Base-by-base conservation (phyloP, 2,329 filamentous ascomycete genomes). In the Ophiostoma himal-ulmi region DNA sequence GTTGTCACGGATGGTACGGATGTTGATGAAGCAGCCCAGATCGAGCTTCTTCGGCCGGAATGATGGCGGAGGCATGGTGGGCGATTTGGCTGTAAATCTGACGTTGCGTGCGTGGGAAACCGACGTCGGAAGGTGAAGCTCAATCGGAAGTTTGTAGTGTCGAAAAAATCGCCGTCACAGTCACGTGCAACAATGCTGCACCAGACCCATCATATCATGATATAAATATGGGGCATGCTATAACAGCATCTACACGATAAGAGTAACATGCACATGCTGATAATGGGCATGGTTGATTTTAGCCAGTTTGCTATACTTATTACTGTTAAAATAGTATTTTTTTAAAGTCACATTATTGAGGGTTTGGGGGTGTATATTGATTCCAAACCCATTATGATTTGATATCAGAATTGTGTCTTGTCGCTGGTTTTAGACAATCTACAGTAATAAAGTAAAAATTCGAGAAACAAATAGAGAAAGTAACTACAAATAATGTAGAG, bases 11-110 rank as follows among this genome's bases (percentile, higher is more conserved):
- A 99, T 91, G 75, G 92, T 87, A 75, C 90, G 90, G 79, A 90
- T 88, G 78, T 97, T 97, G 82, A 96, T 81, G 78, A 91, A 97
- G 79, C 92, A 92, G 79, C 91, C 89, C 75, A 98, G 83, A 76
- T 98, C 93, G 75, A 97, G 89, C 84, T 89, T 94, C 82, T 96
- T 96, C 41, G 93, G 85, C 76, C 93, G 86, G 82, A 97, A 97
- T 83, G 89, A 92, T 92, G 73, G 75, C 87, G 83, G 79, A n/a
- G 57, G 69, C 41, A 69, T 70, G 48, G 48, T 39, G 65, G 37
- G 52, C 20, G 20, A 20, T 39, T 3, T n/a, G 62, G n/a, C 13
- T 39, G 36, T 39, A 36, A 8, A 37, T 20, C n/a, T 65, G 34
- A 57, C 60, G 36, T 37, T 39, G 62, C 20, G 36, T 65, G 62